These are phyloP conservation scores for Cryptococcus depauperatus DNA, from an alignment of 1,284 basidiomycete species.

Conservation along the genomic window DNA sequence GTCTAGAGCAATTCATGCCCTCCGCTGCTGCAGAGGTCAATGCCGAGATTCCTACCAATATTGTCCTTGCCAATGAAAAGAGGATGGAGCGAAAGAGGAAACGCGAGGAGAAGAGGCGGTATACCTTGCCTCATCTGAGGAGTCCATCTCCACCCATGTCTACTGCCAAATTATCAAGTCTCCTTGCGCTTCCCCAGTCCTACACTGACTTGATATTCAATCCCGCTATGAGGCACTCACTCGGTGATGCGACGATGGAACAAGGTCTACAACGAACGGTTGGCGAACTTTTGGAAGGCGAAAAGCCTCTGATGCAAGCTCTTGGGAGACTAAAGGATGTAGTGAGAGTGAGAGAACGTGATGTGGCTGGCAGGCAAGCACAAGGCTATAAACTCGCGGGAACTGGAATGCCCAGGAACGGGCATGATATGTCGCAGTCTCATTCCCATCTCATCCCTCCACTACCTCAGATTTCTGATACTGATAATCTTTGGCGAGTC, in stretches of 20 bases:
- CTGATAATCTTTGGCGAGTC: constrained; percentile 42
- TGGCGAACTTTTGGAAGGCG: constrained; percentile 43
- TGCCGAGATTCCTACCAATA: constrained; percentile 24
- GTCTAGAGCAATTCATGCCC: constrained; percentile 36
- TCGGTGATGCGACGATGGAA: constrained; percentile 43
- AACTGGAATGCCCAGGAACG: constrained; percentile 3
- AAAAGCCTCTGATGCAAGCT: constrained; percentile 41
- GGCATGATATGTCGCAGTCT: constrained; percentile 2
- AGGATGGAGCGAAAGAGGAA: constrained; percentile 23
- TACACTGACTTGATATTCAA: constrained; percentile 43
- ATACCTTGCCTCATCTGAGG: constrained; percentile 35
- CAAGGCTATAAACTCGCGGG: neutral
- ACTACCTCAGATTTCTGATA: constrained; percentile 36
- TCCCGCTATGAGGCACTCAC: constrained; percentile 41
- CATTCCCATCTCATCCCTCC: constrained; percentile 20
- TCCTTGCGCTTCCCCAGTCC: constrained; percentile 36
- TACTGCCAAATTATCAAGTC: constrained; percentile 34
- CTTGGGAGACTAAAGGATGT: constrained; percentile 40
- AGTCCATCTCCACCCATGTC: constrained; percentile 39
- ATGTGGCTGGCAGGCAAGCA: constrained; percentile 11
- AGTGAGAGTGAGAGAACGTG: constrained; percentile 28
- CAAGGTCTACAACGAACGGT: constrained; percentile 41
- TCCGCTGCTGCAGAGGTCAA: constrained; percentile 35
- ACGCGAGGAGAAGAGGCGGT: constrained; percentile 23
- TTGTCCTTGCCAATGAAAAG: constrained; percentile 22